A percentile compares a stretch with the other conserved stretches of the same genome.
These are phyloP conservation scores for Discostella stelligeroides DNA, from an alignment of 108 stramenopile species.

Conservation along the genomic window DNA sequence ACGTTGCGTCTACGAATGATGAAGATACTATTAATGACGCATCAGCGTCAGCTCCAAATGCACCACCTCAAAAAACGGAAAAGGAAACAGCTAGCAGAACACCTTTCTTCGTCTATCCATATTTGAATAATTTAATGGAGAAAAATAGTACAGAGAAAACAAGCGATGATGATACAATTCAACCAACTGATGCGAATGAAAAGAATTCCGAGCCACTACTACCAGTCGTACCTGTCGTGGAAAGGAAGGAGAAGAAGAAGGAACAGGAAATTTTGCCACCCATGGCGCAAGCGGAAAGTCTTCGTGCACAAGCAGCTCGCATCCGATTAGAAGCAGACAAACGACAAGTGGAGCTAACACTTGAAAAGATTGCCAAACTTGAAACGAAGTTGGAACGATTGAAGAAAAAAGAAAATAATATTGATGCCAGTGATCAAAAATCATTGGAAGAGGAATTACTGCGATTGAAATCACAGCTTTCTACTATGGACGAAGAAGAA, in stretches of 20 bases:
- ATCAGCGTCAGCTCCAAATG: neutral
- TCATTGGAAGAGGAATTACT: conserved; percentile 33
- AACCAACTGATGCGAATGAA: neutral
- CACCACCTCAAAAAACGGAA: neutral
- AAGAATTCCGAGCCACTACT: neutral
- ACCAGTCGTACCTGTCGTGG: neutral
- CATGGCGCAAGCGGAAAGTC: conserved; percentile 31
- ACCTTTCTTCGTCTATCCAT: neutral
- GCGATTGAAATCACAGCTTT: conserved; percentile 54
- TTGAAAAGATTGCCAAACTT: conserved; percentile 70
- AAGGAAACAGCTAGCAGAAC: neutral
- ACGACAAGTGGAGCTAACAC: conserved; percentile 63
- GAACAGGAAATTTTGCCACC: conserved; percentile 7
- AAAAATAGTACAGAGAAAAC: neutral
- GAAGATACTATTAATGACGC: neutral
- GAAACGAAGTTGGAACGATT: conserved; percentile 47
- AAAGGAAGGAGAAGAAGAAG: neutral
- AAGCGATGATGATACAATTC: neutral
- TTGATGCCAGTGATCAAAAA: conserved; percentile 27
- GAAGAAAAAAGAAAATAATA: conserved; percentile 18
- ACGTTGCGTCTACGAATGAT: neutral
- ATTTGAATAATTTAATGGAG: neutral
- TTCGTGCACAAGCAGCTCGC: conserved; percentile 61
- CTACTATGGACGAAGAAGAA: conserved; percentile 53
- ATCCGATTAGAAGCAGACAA: conserved; percentile 77